Percentiles rank a stretch among this genome's conserved stretches.
phyloP scores from a whole-genome alignment of 2,329 filamentous ascomycete genomes.

The Neopestalotiopsis clavispora region DNA sequence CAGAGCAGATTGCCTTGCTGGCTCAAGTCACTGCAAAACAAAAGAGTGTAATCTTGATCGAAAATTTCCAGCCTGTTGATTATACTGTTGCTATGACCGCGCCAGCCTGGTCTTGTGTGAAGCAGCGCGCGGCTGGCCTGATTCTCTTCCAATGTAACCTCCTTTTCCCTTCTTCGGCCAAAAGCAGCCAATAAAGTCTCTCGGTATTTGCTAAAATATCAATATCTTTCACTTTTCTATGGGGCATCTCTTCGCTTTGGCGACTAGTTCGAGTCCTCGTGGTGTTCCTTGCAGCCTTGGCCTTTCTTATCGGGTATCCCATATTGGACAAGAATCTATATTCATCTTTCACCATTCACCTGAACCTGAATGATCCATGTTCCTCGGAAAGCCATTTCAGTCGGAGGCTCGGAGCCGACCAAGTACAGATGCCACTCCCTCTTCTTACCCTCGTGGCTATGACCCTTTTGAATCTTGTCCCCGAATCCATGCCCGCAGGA shows the following conservation, averaged over 20 bases:
- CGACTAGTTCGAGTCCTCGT: neutral
- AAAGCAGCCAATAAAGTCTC: neutral
- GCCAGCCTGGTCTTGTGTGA: neutral
- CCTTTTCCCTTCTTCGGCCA: neutral
- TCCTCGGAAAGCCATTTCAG: neutral
- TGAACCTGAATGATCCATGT: neutral
- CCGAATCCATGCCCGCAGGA: neutral
- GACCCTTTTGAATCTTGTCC: neutral
- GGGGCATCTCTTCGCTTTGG: neutral
- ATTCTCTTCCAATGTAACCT: neutral
- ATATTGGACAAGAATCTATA: neutral
- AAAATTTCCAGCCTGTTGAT: neutral
- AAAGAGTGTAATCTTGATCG: neutral
- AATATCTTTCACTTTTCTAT: neutral
- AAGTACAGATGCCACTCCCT: neutral
- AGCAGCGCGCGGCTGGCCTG: neutral
- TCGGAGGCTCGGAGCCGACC: neutral
- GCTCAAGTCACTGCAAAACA: neutral
- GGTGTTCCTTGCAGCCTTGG: conserved; percentile 1
- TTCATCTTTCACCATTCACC: neutral
- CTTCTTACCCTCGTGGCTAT: neutral
- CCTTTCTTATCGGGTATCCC: neutral
- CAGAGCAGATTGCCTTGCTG: neutral
- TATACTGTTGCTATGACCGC: neutral
- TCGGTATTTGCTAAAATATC: neutral